Conservation (phyloP, 495 filamentous ascomycete species). For the Podospora anserina region DNA sequence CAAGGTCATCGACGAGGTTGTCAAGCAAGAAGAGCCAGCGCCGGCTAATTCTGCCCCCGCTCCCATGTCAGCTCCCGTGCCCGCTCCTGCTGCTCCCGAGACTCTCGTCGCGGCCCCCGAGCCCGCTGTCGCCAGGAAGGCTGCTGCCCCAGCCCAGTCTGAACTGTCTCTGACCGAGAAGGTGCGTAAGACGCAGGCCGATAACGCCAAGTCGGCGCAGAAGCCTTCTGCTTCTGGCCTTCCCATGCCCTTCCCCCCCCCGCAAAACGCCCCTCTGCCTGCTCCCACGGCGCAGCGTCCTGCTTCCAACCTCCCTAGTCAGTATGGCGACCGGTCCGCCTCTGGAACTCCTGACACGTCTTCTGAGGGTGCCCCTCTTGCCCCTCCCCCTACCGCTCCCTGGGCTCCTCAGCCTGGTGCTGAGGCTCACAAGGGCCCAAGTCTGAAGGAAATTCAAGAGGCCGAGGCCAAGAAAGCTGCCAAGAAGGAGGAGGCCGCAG, state of each 20-base stretch:
- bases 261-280: conserved; percentile 72
- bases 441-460: conserved; percentile 95
- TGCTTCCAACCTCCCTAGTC: conserved; percentile 77
- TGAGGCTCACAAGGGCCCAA: conserved; percentile 80
- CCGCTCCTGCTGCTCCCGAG: conserved; percentile 4
- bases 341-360: conserved; percentile 65
- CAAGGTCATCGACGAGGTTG: conserved; percentile 18
- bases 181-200: conserved; percentile 70
- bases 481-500: conserved; percentile 78
- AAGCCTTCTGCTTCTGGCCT: conserved; percentile 56
- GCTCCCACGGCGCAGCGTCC: conserved; percentile 84
- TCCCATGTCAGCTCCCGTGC: neutral
- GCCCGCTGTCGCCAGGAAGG: conserved; percentile 16
- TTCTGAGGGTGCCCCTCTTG: conserved; percentile 37
- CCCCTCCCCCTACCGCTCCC: conserved; percentile 71
- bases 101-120: neutral
- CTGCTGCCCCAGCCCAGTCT: conserved; percentile 7
- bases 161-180: conserved; percentile 77
- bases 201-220: conserved; percentile 58
- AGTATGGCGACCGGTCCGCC: conserved; percentile 66
- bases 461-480: conserved; percentile 92
- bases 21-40: conserved; percentile 15
- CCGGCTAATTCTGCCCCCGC: neutral
- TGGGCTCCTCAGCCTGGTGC: conserved; percentile 80
- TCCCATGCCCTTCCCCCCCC: conserved; percentile 69